Percentiles rank a stretch among this genome's conserved stretches.
phyloP scores from a whole-genome alignment of 768 basidiomycete species.

The Kwoniella dendrophila region DNA sequence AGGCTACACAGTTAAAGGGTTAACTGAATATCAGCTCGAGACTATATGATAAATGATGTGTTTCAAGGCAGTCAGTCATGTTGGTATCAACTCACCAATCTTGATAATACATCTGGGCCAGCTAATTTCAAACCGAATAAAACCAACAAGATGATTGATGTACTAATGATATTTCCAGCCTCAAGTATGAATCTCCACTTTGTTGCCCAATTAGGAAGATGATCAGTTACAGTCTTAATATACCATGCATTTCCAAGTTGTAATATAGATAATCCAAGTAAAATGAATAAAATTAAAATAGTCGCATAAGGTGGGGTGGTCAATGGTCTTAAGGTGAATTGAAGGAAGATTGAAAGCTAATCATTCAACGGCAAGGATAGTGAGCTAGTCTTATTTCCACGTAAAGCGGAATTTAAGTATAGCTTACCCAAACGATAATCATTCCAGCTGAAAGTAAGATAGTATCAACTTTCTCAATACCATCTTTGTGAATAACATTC shows the following conservation, averaged over 20 bases:
- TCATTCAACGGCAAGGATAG: slow-evolving; percentile 32
- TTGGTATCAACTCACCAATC: slow-evolving; percentile 44
- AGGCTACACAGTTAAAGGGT: slow-evolving; percentile 14
- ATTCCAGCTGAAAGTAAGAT: slow-evolving; percentile 37
- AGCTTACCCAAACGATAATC: slow-evolving; percentile 50
- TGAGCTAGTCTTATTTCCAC: not conserved
- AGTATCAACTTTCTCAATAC: slow-evolving; percentile 17
- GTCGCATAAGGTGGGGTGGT: slow-evolving; percentile 44
- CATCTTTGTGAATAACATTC: slow-evolving; percentile 1
- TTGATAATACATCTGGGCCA: slow-evolving; percentile 31
- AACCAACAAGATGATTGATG: slow-evolving; percentile 24
- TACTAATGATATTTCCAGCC: slow-evolving; percentile 22
- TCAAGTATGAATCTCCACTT: slow-evolving; percentile 28
- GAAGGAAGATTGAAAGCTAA: slow-evolving; percentile 30
- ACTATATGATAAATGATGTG: not conserved
- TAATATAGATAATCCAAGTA: slow-evolving; percentile 32
- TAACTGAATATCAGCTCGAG: not conserved
- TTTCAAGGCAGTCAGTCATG: too few relatives aligned
- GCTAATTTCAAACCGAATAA: slow-evolving; percentile 40
- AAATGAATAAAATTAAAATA: slow-evolving; percentile 29
- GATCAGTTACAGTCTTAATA: slow-evolving; percentile 18
- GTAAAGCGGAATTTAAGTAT: not conserved
- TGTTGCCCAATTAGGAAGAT: slow-evolving; percentile 36
- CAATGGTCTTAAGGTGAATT: slow-evolving; percentile 26
- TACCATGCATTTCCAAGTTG: slow-evolving; percentile 36